Percentiles rank a stretch among this genome's conserved stretches.
These are phyloP conservation scores for Vicia sativa DNA, from an alignment of 306 rosid species.

Conservation along the genomic window DNA sequence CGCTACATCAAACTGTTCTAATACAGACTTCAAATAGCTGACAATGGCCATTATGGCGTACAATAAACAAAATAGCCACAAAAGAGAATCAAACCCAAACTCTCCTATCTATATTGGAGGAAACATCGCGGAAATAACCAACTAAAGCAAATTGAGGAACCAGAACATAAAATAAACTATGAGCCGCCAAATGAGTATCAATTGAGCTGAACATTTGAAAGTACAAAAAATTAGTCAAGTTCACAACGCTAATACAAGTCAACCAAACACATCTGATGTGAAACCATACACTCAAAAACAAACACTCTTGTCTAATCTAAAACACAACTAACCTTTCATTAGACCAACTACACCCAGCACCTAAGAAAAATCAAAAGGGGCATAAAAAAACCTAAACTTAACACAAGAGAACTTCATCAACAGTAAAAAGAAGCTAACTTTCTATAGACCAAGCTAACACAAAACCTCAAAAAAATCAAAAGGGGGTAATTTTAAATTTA, in stretches of 20 bases:
- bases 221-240: constrained; percentile 19
- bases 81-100: background rate
- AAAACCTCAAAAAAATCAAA: constrained; percentile 38
- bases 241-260: constrained; percentile 9
- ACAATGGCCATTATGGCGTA: background rate
- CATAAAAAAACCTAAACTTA: constrained; percentile 20
- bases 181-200: constrained; percentile 17
- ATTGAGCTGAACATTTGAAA: constrained; percentile 28
- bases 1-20: no score
- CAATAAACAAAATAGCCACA: background rate
- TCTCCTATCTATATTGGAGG: background rate
- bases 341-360: constrained; percentile 14
- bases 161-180: constrained; percentile 7
- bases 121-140: constrained; percentile 1
- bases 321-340: constrained; percentile 16
- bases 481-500: constrained; percentile 17
- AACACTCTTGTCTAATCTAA: background rate
- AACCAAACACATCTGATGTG: constrained; percentile 32
- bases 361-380: constrained; percentile 23
- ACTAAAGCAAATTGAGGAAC: background rate
- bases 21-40: no score
- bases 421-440: constrained; percentile 34
- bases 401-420: constrained; percentile 24
- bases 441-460: constrained; percentile 32
- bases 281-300: constrained; percentile 3